These are phyloP conservation scores for Mycosphaerella arachidis DNA, from an alignment of 2,329 filamentous ascomycete genomes.

Conservation along the genomic window DNA sequence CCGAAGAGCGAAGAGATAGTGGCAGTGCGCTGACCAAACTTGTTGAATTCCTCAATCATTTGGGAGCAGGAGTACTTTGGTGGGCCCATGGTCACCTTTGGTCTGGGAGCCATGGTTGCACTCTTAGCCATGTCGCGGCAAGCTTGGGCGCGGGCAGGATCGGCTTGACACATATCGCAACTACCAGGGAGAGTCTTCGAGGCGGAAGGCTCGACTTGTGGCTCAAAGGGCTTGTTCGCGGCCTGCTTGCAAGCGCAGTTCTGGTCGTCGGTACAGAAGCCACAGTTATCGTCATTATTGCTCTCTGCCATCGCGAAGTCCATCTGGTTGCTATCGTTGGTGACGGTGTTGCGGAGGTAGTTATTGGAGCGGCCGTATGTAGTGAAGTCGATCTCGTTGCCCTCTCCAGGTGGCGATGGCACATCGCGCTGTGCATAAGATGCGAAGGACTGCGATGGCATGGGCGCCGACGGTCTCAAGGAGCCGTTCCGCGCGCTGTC, in stretches of 20 bases:
- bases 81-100: constrained; percentile 1
- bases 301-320: constrained; percentile 17
- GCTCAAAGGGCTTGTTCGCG: constrained; percentile 10
- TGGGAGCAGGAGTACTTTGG: constrained; percentile 18
- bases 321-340: constrained; percentile 20
- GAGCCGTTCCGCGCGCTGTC: neutral
- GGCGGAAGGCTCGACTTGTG: constrained; percentile 3
- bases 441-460: neutral
- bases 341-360: constrained; percentile 6
- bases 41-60: constrained; percentile 23
- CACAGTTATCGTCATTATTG: constrained; percentile 22
- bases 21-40: constrained; percentile 19
- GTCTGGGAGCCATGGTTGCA: constrained; percentile 8
- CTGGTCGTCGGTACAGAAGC: constrained; percentile 28
- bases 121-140: constrained; percentile 23
- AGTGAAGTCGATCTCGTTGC: constrained; percentile 26
- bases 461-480: neutral
- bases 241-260: constrained; percentile 26
- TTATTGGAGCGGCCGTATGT: constrained; percentile 13
- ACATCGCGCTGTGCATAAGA: constrained; percentile 1
- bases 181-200: constrained; percentile 22
- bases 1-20: constrained; percentile 21
- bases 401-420: constrained; percentile 21
- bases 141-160: constrained; percentile 25
- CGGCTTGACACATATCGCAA: constrained; percentile 26